phyloP scores from a whole-genome alignment of 2,329 filamentous ascomycete genomes.

The Chaetomium olivaceum region DNA sequence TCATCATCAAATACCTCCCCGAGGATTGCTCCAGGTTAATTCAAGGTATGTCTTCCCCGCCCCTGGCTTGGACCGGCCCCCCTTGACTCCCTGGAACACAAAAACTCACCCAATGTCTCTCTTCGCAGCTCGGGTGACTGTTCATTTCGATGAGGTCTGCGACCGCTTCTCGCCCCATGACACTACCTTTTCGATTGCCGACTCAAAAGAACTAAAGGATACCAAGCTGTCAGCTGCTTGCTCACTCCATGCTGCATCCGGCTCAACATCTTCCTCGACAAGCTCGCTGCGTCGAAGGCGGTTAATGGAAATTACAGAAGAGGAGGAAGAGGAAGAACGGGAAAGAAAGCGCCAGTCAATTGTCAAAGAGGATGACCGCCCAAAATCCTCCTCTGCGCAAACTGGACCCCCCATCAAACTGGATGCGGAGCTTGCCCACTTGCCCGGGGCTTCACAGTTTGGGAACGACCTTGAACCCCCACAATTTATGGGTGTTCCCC shows the following conservation, averaged over 20 bases:
- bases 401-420: slow-evolving; percentile 48
- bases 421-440: slow-evolving; percentile 53
- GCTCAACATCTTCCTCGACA: slow-evolving; percentile 80
- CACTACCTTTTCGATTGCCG: slow-evolving; percentile 74
- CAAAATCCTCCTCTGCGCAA: slow-evolving; percentile 33
- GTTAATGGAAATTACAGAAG: slow-evolving; percentile 91
- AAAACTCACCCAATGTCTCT: slow-evolving; percentile 34
- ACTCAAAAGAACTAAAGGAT: slow-evolving; percentile 79
- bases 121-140: slow-evolving; percentile 72
- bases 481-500: slow-evolving; percentile 50
- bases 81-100: slow-evolving; percentile 29
- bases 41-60: slow-evolving; percentile 66
- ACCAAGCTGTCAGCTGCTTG: slow-evolving; percentile 84
- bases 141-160: slow-evolving; percentile 67
- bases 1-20: slow-evolving; percentile 89
- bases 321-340: slow-evolving; percentile 68
- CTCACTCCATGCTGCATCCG: slow-evolving; percentile 83
- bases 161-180: slow-evolving; percentile 83
- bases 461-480: slow-evolving; percentile 52
- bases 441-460: slow-evolving; percentile 53
- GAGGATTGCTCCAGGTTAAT: slow-evolving; percentile 87
- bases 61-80: slow-evolving; percentile 3
- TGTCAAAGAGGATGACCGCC: slow-evolving; percentile 48
- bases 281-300: slow-evolving; percentile 76
- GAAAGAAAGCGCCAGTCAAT: slow-evolving; percentile 60